Base-by-base conservation (phyloP, 2,329 filamentous ascomycete species). In the Calonectria crousiana region DNA sequence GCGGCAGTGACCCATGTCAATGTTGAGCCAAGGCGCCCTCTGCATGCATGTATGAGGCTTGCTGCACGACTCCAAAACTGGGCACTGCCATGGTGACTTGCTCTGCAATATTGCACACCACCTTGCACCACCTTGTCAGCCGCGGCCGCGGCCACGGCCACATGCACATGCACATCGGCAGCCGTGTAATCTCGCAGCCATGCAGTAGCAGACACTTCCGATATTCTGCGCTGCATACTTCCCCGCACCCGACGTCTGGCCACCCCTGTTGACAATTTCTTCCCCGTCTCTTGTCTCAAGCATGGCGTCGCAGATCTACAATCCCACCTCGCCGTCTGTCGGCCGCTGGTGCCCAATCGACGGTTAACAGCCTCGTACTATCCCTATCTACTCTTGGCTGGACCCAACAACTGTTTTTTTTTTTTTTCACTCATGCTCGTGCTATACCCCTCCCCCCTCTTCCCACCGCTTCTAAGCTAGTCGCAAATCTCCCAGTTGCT, bases 101-200 rank as follows among this genome's bases (percentile, higher is more conserved):
- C 56, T 41, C 10, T 41, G 34, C 56, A 41, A 62, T 41, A 67
- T 44, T 32, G 60, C 70, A 73, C 74, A 73, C 74, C 74, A 73
- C 74, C 75, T 69, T 78, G 66, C 74, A 73, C 74, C 74, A 73
- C 74, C 75, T 69, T 78, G 66, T 74, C 79, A 79, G 67, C 64
- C 71, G 69, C 72, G 66, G 68, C 70, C 76, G 73, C 60, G 51
- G 23, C 41, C 23, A 34, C 30, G 58, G 41, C 60, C 47, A 56
- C 49, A 71, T 60, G 36, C 64, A 72, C 72, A 71, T 67, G 49
- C 64, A 72, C 72, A 67, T 69, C 72, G 71, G 72, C 65, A 79
- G 73, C 72, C 73, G 74, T 80, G 77, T 74, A 78, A 79, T 79
- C 74, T 78, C 74, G 78, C 73, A 72, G 76, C 60, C 74, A 66